Evolutionary conservation across 345 rosid species (phyloP).

Genomic region (Acer saccharum): DNA sequence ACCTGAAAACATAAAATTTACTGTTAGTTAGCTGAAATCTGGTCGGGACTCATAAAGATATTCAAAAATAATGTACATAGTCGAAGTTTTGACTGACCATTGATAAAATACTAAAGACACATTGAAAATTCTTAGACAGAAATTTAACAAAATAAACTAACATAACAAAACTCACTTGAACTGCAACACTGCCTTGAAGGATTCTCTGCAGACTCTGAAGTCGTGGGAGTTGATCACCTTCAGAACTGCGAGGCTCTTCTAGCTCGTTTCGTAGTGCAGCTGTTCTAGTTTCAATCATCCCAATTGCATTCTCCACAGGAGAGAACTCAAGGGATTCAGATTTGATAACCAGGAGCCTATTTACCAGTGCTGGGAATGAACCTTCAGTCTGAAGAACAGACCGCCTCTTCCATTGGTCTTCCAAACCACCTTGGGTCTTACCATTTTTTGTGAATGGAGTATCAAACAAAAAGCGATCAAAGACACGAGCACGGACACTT

Average conservation of each 20-base stretch:
- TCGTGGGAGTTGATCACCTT: conserved; percentile 95
- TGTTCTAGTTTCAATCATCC: conserved; percentile 98
- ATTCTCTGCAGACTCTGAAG: conserved; percentile 97
- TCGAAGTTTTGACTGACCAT: too few relatives aligned
- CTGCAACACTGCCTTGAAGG: conserved; percentile 99
- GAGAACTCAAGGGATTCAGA: conserved; percentile 98
- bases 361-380: conserved; percentile 96
- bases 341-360: conserved; percentile 82
- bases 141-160: not conserved
- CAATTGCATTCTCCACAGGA: conserved; percentile 97
- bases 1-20: conserved; percentile 55
- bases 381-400: conserved; percentile 93
- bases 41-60: not conserved
- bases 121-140: not conserved
- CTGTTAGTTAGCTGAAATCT: not conserved
- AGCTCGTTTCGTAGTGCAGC: conserved; percentile 91
- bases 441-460: conserved; percentile 99
- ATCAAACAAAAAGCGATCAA: conserved; percentile 95
- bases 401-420: conserved; percentile 99
- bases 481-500: conserved; percentile 88
- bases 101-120: too few relatives aligned
- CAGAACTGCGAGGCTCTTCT: conserved; percentile 99
- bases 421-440: conserved; percentile 96
- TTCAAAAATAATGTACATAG: too few relatives aligned
- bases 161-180: conserved; percentile 59